These are phyloP conservation scores for Tylopilus rubrobrunneus DNA, from an alignment of 768 basidiomycete genomes.

Conservation along the genomic window DNA sequence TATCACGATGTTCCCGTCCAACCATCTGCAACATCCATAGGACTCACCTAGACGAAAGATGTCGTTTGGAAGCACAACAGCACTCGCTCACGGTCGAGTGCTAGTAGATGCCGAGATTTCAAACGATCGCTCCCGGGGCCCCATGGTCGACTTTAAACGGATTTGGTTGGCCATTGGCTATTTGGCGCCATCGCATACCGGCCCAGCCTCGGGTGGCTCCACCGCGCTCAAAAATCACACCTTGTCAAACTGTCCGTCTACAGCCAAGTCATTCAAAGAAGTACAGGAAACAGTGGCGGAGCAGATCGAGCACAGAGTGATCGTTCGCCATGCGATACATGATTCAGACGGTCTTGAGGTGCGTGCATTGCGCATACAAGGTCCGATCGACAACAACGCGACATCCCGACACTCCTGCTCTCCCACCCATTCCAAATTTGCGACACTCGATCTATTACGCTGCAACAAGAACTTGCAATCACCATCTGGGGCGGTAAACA, in stretches of 20 bases:
- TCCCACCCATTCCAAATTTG: constrained; percentile 66
- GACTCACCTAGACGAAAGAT: no score
- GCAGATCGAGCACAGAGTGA: constrained; percentile 39
- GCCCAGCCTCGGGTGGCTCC: not conserved
- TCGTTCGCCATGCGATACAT: constrained; percentile 64
- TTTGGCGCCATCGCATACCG: no score
- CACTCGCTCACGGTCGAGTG: no score
- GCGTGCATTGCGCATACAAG: not conserved
- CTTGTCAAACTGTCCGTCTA: constrained; percentile 15
- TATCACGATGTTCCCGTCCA: no score
- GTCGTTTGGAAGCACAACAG: no score
- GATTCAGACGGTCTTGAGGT: constrained; percentile 74
- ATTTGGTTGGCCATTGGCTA: no score
- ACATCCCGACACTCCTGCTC: constrained; percentile 52
- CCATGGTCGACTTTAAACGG: no score
- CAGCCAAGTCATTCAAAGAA: constrained; percentile 48
- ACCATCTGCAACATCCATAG: no score
- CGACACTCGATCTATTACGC: constrained; percentile 61
- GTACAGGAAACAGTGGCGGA: constrained; percentile 77
- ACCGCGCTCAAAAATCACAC: not conserved
- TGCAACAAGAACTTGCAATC: no score
- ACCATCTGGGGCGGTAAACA: no score
- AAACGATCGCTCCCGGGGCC: no score
- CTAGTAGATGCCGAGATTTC: no score
- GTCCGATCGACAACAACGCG: not conserved